Percentiles rank a stretch among this genome's conserved stretches.
These are phyloP conservation scores for Dendrostoma leiphaemia DNA, from an alignment of 2,329 filamentous ascomycete species.

Conservation along the genomic window DNA sequence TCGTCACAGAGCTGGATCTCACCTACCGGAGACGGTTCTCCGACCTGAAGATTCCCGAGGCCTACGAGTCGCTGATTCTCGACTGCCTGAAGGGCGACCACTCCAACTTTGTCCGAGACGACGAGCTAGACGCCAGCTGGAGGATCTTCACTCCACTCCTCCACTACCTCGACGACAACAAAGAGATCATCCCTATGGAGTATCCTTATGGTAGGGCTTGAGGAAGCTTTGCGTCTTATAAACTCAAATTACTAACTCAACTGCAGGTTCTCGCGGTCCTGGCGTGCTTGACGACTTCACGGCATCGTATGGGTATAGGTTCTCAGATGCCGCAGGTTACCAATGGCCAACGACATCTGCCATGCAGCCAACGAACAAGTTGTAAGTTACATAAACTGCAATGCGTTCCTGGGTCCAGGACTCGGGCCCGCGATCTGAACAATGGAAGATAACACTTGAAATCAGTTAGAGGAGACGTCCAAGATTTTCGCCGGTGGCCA, in stretches of 20 bases:
- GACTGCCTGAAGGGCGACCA: constrained; percentile 98
- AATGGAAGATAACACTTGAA: constrained; percentile 1
- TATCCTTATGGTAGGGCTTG: constrained; percentile 87
- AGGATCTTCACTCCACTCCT: constrained; percentile 96
- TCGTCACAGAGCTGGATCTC: constrained; percentile 95
- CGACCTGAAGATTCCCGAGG: constrained; percentile 98
- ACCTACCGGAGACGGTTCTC: constrained; percentile 98
- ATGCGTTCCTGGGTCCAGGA: constrained; percentile 2
- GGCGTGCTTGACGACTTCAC: constrained; percentile 98
- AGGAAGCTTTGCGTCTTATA: neutral
- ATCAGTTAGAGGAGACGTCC: constrained; percentile 13
- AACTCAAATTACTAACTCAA: constrained; percentile 23
- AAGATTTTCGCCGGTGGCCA: neutral
- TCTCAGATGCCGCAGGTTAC: constrained; percentile 93
- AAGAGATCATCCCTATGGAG: constrained; percentile 99
- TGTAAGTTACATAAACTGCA: constrained; percentile 54
- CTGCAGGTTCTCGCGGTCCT: constrained; percentile 86
- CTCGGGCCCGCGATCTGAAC: neutral
- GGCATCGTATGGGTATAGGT: constrained; percentile 97
- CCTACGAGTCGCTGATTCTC: constrained; percentile 95
- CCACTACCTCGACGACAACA: constrained; percentile 98
- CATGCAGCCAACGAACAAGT: constrained; percentile 66
- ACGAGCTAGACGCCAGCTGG: constrained; percentile 97
- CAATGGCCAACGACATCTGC: constrained; percentile 85
- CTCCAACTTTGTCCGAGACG: constrained; percentile 97